Evolutionary conservation across 2,329 filamentous ascomycete species (phyloP).

Genomic region (Colletotrichum spinosum): DNA sequence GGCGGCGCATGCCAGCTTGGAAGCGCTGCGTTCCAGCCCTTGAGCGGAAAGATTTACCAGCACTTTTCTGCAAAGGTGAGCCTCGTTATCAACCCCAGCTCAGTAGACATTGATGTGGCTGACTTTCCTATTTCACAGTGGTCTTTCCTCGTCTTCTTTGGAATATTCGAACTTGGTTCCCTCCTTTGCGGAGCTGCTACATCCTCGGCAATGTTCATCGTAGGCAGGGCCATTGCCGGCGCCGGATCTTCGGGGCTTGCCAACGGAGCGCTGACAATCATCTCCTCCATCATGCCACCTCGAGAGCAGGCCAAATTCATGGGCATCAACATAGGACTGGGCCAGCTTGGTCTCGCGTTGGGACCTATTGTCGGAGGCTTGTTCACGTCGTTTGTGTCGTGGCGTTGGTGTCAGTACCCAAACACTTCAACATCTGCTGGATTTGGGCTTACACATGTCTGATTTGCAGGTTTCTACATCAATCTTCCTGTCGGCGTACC

Average conservation of each 20-base stretch:
- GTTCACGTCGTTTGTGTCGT: constrained; percentile 38
- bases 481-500: constrained; percentile 42
- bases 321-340: constrained; percentile 41
- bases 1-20: constrained; percentile 48
- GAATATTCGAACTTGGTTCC: constrained; percentile 67
- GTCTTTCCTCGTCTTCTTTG: constrained; percentile 55
- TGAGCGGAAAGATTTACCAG: constrained; percentile 56
- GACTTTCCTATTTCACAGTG: constrained; percentile 41
- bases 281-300: constrained; percentile 53
- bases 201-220: constrained; percentile 64
- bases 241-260: constrained; percentile 62
- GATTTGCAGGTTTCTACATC: constrained; percentile 41
- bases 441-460: no score
- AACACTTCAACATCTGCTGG: no score
- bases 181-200: constrained; percentile 63
- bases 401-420: constrained; percentile 41
- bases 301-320: constrained; percentile 50
- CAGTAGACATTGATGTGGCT: background rate
- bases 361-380: constrained; percentile 47
- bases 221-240: constrained; percentile 66
- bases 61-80: constrained; percentile 52
- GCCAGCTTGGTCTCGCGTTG: constrained; percentile 38
- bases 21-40: constrained; percentile 55
- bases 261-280: constrained; percentile 64
- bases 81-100: background rate